Evolutionary conservation across 768 basidiomycete species (phyloP).

Genomic region (Megacollybia marginata): DNA sequence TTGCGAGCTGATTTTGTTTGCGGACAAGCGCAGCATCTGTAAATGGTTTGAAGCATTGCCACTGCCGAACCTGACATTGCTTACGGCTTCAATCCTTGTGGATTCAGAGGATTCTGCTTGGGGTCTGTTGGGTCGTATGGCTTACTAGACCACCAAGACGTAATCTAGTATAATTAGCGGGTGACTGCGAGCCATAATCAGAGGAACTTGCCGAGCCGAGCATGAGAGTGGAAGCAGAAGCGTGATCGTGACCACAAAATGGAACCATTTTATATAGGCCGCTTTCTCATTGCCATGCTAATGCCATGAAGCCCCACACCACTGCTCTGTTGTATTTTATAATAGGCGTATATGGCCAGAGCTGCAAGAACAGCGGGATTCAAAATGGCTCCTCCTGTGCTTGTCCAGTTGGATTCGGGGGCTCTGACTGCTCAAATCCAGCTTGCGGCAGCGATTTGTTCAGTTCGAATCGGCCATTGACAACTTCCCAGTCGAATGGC

Average conservation of each 20-base stretch:
- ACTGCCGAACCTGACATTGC: slow-evolving; percentile 19
- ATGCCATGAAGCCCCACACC: no score
- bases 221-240: no score
- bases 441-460: slow-evolving; percentile 81
- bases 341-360: slow-evolving; percentile 20
- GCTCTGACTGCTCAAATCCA: slow-evolving; percentile 57
- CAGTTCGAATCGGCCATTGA: slow-evolving; percentile 49
- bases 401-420: slow-evolving; percentile 82
- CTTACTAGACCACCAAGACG: slow-evolving; percentile 47
- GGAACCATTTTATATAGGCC: no score
- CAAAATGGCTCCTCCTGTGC: slow-evolving; percentile 51
- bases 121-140: slow-evolving; percentile 70
- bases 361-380: slow-evolving; percentile 68
- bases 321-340: no score
- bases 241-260: no score
- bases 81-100: slow-evolving; percentile 91
- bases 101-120: slow-evolving; percentile 84
- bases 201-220: no score
- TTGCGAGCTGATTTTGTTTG: slow-evolving; percentile 89
- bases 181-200: no score
- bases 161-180: slow-evolving; percentile 25
- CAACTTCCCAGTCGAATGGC: slow-evolving; percentile 29
- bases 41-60: background rate
- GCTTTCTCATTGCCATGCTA: no score
- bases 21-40: slow-evolving; percentile 93